Base-by-base conservation (phyloP, 192 early-diverging fungal genomes). In the Geosiphon pyriformis region DNA sequence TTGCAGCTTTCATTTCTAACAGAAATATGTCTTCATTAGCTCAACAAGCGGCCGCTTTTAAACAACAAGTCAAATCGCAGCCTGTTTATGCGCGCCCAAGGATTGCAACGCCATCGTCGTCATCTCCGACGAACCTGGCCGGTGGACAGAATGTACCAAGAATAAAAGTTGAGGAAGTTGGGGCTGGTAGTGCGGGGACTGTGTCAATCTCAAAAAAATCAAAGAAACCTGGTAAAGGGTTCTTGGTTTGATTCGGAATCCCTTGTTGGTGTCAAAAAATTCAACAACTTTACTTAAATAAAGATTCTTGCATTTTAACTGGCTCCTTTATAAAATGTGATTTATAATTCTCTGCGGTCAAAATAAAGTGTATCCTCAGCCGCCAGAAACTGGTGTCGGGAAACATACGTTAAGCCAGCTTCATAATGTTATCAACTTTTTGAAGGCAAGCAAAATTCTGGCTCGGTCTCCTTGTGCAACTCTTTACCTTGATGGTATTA, bases 351-450 rank as follows among this genome's bases (percentile, higher is more conserved):
- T n/a, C n/a, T n/a, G n/a, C n/a, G n/a, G n/a, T n/a, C n/a, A n/a
- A n/a, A n/a, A n/a, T n/a, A n/a, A n/a, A 76, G 76, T 81, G 3
- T 79, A 77, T 62, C 82, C 82, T n/a, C 82, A 84, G 64, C 82
- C 82, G 30, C 74, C 77, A 32, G 77, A 82, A 32, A 82, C 82
- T 1, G 82, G 82, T 1, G 68, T 74, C 15, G 80, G 76, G 23
- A 72, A 69, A 22, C 84, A 83, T 67, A 74, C 78, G 15, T 78
- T 78, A 55, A 83, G 82, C 58, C 68, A 81, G 50, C 68, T 86
- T 2, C 75, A 82, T 30, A 78, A 74, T 11, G 81, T 83, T 11
- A 82, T 86, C 63, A 76, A 78, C 61, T 82, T 76, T 32, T 53
- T 86, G 10, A 82, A 82, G 72, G 81, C 76, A 74, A 46, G 64